Base-by-base conservation (phyloP, 2,329 filamentous ascomycete species). In the Cyphellophora europaea region DNA sequence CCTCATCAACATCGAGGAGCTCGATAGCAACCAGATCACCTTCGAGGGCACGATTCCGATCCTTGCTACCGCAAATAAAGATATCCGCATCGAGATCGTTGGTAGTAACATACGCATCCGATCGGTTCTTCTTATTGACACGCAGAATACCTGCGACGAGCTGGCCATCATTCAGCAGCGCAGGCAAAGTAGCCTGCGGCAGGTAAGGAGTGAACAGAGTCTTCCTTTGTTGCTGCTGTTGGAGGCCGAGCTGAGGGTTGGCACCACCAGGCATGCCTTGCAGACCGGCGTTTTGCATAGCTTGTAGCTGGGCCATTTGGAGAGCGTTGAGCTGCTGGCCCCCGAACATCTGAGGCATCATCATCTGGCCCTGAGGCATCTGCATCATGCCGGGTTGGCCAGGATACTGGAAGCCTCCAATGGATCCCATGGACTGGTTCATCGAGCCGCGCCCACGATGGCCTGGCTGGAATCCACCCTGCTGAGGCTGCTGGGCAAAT, bases 51-150 rank as follows among this genome's bases (percentile, higher is more conserved):
- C 91, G 83, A 60, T 98, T 98, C 49, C 91, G 82, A 58, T 98
- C 91, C 62, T 98, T 98, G 71, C 89, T 96, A 57, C 91, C 91
- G 57, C 91, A 98, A 53, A 98, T 98, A 63, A 98, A 98, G 55
- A 98, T 98, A 57, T 98, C 91, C 28, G 91, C 89, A 61, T 96
- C 91, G 31, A 98, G 72, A 41, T 98, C 91, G 42, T 82, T 79
- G 10, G 87, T 94, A 8, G 91, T 91, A 36, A 98, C 91, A 53
- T 98, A 98, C 17, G 91, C 91, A 61, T 98, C 91, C 52, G 89
- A 96, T 45, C 91, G 82, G 64, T 98, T 98, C 72, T 98, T 98
- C 71, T 96, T 98, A 75, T 98, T 98, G 47, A 98, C 91, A 41
- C 91, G 84, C 34, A 98, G 80, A 49, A 95, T 87, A 66, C 91